Conservation (phyloP, 2,329 filamentous ascomycete genomes). For the Claviceps pazoutovae region DNA sequence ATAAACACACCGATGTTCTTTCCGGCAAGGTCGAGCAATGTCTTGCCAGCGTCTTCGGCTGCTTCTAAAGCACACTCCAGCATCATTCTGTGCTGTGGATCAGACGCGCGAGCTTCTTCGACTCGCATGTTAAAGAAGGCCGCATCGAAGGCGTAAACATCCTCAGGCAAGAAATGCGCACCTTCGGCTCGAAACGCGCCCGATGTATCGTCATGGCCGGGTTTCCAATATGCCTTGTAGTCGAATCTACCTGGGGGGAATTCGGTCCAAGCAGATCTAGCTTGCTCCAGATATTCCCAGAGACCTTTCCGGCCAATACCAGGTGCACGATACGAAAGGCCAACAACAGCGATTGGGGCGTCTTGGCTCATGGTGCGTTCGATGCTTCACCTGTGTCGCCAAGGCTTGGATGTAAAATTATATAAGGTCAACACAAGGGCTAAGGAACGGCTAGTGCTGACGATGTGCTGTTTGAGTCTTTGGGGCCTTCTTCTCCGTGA, state of each 20-base stretch:
- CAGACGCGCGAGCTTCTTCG: constrained; percentile 27
- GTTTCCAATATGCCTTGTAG: constrained; percentile 12
- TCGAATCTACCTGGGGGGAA: constrained; percentile 15
- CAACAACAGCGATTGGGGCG: constrained; percentile 20
- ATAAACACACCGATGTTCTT: constrained; percentile 29
- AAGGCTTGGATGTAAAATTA: too few species aligned
- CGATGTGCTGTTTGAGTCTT: too few species aligned
- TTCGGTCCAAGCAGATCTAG: constrained; percentile 20
- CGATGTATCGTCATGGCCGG: constrained; percentile 19
- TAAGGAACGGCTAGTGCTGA: too few species aligned
- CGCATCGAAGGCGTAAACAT: constrained; percentile 30
- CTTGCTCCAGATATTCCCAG: constrained; percentile 20
- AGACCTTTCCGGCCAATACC: constrained; percentile 20
- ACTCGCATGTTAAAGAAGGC: constrained; percentile 30
- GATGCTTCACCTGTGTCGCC: background rate
- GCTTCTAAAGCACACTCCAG: constrained; percentile 35
- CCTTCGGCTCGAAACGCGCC: constrained; percentile 10
- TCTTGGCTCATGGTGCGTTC: background rate
- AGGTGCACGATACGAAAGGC: constrained; percentile 25
- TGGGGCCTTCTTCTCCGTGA: too few species aligned
- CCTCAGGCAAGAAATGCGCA: constrained; percentile 23
- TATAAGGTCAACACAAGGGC: too few species aligned
- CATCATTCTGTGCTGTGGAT: constrained; percentile 34
- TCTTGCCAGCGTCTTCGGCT: constrained; percentile 32
- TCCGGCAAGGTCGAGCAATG: constrained; percentile 29